Conservation (phyloP, 306 rosid species). For the Corylus avellana region DNA sequence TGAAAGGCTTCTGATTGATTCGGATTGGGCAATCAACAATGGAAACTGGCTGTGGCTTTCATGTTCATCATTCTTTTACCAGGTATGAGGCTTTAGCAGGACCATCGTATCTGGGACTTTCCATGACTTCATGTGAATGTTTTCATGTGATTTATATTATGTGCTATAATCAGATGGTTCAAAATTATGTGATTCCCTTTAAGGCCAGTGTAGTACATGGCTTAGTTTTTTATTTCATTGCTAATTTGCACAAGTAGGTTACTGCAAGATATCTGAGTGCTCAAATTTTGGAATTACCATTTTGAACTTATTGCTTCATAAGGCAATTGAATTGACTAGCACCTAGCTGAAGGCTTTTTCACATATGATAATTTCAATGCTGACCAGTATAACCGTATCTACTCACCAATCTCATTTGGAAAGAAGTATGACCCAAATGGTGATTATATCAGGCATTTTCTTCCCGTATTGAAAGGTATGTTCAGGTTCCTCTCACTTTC, state of each 20-base stretch:
- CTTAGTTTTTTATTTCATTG: neutral
- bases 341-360: slow-evolving; percentile 12
- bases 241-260: neutral
- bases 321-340: neutral
- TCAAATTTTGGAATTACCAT: slow-evolving; percentile 13
- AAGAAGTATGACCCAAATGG: slow-evolving; percentile 95
- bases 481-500: slow-evolving; percentile 19
- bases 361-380: slow-evolving; percentile 17
- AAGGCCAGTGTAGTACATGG: neutral
- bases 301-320: neutral
- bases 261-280: slow-evolving; percentile 2
- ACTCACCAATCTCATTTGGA: slow-evolving; percentile 85
- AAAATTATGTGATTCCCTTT: neutral
- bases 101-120: slow-evolving; percentile 3
- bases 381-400: slow-evolving; percentile 83
- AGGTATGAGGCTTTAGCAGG: slow-evolving; percentile 43
- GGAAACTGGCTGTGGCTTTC: slow-evolving; percentile 99
- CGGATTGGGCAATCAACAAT: slow-evolving; percentile 95
- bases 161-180: neutral
- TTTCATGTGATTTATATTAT: neutral
- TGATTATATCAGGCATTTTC: slow-evolving; percentile 79
- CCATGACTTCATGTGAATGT: slow-evolving; percentile 4
- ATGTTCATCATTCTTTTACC: slow-evolving; percentile 93
- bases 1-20: slow-evolving; percentile 92
- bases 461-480: slow-evolving; percentile 74